A percentile compares a stretch with the other conserved stretches of the same genome.
These are phyloP conservation scores for Alternaria burnsii DNA, from an alignment of 2,329 filamentous ascomycete genomes.

Conservation along the genomic window DNA sequence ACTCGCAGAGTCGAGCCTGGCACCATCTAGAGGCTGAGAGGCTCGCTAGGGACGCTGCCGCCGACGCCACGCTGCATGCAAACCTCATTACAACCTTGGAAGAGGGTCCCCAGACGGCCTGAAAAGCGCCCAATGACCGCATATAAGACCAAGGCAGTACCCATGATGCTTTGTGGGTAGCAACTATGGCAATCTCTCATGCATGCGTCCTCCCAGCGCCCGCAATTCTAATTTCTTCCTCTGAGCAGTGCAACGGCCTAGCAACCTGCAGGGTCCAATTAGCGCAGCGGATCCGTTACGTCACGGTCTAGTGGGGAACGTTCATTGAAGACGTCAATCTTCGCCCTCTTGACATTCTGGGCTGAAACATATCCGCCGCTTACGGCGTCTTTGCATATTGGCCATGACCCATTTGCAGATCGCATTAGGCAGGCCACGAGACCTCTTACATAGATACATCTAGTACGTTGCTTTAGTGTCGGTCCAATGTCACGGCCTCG, in stretches of 20 bases:
- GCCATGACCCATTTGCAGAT: conserved; percentile 21
- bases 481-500: conserved; percentile 1
- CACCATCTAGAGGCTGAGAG: conserved; percentile 22
- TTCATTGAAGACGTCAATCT: conserved; percentile 18
- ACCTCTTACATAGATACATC: conserved; percentile 22
- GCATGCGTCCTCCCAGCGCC: conserved; percentile 12
- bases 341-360: conserved; percentile 9
- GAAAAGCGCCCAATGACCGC: conserved; percentile 11
- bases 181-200: conserved; percentile 6
- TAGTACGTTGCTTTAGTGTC: conserved; percentile 1
- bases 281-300: conserved; percentile 27
- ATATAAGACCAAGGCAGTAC: conserved; percentile 5
- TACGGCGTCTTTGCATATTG: conserved; percentile 18
- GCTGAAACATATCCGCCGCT: conserved; percentile 34
- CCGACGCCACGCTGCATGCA: conserved; percentile 25
- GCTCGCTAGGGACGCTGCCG: conserved; percentile 22
- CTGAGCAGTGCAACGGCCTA: conserved; percentile 19
- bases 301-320: conserved; percentile 23
- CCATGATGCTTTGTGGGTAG: background rate
- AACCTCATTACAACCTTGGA: conserved; percentile 19
- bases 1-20: conserved; percentile 14
- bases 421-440: conserved; percentile 23
- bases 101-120: conserved; percentile 11
- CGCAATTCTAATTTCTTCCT: conserved; percentile 8
- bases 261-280: conserved; percentile 25